phyloP scores from a whole-genome alignment of 129 eudicot genomes.

The Mikania micrantha region DNA sequence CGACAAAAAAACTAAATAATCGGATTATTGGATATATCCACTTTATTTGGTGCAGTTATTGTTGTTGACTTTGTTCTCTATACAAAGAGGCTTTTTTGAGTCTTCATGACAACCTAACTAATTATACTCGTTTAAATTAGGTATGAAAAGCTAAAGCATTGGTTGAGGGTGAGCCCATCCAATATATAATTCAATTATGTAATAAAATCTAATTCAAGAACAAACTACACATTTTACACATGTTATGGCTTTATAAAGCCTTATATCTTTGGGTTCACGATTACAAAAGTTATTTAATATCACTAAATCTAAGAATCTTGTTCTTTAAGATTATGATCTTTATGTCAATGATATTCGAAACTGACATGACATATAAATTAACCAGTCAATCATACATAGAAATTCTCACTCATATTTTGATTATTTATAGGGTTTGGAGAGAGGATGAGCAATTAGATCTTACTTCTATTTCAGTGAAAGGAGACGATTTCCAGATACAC shows the following conservation, averaged over 20 bases:
- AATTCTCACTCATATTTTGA: no score
- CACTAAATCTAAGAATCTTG: no score
- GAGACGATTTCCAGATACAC: no score
- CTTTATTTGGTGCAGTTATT: constrained; percentile 13
- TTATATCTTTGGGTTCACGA: neutral
- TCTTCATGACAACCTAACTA: neutral
- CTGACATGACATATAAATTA: no score
- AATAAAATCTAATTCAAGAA: neutral
- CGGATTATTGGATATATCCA: neutral
- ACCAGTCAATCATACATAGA: no score
- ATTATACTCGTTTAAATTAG: neutral
- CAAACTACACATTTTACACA: neutral
- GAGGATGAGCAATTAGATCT: no score
- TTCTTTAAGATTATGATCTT: neutral
- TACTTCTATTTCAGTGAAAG: no score
- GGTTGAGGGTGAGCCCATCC: neutral
- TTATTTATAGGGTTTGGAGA: no score
- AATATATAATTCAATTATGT: no score
- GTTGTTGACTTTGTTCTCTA: constrained; percentile 19
- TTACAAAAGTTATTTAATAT: neutral
- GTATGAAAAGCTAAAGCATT: neutral
- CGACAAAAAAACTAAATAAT: neutral
- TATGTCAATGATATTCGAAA: neutral
- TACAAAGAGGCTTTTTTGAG: neutral
- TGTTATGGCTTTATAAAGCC: neutral